Evolutionary conservation across 2,329 filamentous ascomycete genomes (phyloP).

Genomic region (Stemphylium vesicarium): DNA sequence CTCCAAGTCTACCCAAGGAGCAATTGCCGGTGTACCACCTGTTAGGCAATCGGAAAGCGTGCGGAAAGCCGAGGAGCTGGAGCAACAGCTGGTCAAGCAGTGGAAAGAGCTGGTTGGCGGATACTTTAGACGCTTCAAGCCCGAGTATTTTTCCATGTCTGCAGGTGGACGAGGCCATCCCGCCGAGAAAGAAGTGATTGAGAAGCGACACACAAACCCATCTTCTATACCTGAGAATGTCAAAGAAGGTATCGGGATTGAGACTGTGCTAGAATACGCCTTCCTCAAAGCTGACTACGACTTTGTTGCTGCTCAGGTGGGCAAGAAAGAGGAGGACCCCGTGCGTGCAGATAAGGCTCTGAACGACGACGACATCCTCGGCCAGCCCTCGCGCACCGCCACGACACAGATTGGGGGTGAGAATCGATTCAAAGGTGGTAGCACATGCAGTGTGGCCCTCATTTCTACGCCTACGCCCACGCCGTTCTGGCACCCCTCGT

Average conservation of each 20-base stretch:
- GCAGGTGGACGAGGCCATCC: slow-evolving; percentile 46
- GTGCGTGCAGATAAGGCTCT: slow-evolving; percentile 76
- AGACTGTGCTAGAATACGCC: slow-evolving; percentile 85
- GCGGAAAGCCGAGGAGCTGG: slow-evolving; percentile 69
- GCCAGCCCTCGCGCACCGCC: slow-evolving; percentile 59
- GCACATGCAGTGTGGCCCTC: slow-evolving; percentile 86
- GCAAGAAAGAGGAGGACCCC: slow-evolving; percentile 75
- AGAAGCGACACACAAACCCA: slow-evolving; percentile 32
- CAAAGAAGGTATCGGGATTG: slow-evolving; percentile 64
- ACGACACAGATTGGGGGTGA: slow-evolving; percentile 71
- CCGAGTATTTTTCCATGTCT: slow-evolving; percentile 71
- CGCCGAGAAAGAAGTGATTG: slow-evolving; percentile 39
- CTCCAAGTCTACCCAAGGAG: slow-evolving; percentile 29
- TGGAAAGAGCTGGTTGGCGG: slow-evolving; percentile 89
- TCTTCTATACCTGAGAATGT: slow-evolving; percentile 32
- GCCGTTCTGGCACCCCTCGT: slow-evolving; percentile 93
- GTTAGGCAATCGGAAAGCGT: slow-evolving; percentile 56
- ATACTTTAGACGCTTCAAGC: slow-evolving; percentile 91
- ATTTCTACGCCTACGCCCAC: slow-evolving; percentile 90
- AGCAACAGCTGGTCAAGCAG: slow-evolving; percentile 72
- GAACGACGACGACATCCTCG: slow-evolving; percentile 84
- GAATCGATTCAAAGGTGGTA: slow-evolving; percentile 88
- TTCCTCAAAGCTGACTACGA: slow-evolving; percentile 94
- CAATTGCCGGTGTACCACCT: slow-evolving; percentile 34
- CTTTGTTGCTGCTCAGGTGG: slow-evolving; percentile 87